Base-by-base conservation (phyloP, 116 monocot species). In the Posidonia oceanica region DNA sequence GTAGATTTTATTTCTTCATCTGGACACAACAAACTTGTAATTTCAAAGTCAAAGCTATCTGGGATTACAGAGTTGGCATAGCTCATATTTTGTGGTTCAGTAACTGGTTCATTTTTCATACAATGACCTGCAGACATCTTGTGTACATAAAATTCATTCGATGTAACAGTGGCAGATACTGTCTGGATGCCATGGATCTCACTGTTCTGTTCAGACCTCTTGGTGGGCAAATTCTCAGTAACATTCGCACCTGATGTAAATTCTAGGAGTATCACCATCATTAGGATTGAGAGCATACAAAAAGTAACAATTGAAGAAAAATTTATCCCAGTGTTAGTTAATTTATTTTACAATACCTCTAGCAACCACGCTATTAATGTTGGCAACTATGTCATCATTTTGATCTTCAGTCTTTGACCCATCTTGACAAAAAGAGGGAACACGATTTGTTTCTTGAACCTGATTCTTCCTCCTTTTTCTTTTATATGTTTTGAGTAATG, bases 401-500 rank as follows among this genome's bases (percentile, higher is more conserved):
- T 22, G 15, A 72, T 23, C 61, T 62, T 61, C 11, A 52, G 52
- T 5, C 7, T 44, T 59, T 44, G 11, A 42, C 23, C 21, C 36
- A 61, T 63, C 36, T 36, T 17, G 14, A 64, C 68, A 29, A 23
- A 64, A 41, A 54, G 65, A n/a, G 67, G 74, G 51, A 22, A 54
- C 70, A 36, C 1, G 7, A 18, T 71, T 75, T 52, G 59, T 70
- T 81, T 80, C 72, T 14, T 56, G 72, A 57, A 23, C 61, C 68
- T 56, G 59, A 68, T 29, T 40, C 73, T 67, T 84, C 39, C 76
- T 75, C 44, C 71, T 80, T 78, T 74, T 84, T 69, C 80, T 88
- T n/a, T 69, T 66, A 80, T 84, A 88, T n/a, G 91, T 91, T 48
- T 89, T 88, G 36, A 95, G 79, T 74, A 91, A 75, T 60, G 94